Percentiles rank a stretch among this genome's conserved stretches.
Conservation (phyloP, 2,329 filamentous ascomycete species). For the Ophiocordyceps camponoti-saundersi region DNA sequence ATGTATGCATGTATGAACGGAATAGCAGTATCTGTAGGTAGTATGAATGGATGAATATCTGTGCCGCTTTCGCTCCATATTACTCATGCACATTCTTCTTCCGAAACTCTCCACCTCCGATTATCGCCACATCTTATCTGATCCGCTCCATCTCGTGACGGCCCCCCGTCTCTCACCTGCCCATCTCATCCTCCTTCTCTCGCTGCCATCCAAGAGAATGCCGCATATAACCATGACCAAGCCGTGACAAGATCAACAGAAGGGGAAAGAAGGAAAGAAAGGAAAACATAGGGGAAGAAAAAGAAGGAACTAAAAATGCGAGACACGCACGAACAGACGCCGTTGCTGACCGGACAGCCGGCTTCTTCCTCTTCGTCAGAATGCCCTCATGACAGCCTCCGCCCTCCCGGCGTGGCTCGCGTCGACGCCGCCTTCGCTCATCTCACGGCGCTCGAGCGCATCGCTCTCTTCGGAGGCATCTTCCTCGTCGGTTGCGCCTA, state of each 20-base stretch:
- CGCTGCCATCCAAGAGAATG: not conserved
- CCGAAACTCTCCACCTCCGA: not conserved
- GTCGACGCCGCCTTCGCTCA: conserved; percentile 31
- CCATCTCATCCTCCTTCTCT: not conserved
- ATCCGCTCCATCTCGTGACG: not conserved
- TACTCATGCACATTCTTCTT: not conserved
- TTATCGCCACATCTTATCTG: not conserved
- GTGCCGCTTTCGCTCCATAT: not conserved
- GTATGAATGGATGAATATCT: no score
- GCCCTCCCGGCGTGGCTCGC: conserved; percentile 28
- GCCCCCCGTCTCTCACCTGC: not conserved
- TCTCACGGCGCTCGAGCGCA: conserved; percentile 26
- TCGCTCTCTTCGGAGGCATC: conserved; percentile 35
- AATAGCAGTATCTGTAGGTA: no score
- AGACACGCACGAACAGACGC: not conserved
- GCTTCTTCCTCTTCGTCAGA: not conserved
- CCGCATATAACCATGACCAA: not conserved
- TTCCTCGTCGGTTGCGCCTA: conserved; percentile 45
- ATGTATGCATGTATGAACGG: no score
- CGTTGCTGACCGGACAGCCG: not conserved
- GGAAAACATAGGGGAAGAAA: no score
- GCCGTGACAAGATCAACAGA: not conserved
- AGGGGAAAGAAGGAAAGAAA: no score
- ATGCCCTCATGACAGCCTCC: not conserved
- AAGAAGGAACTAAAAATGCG: not conserved